Percentiles rank a stretch among this genome's conserved stretches.
phyloP scores from a whole-genome alignment of 176 grass and related monocot genomes.

The Bothriochloa decipiens region DNA sequence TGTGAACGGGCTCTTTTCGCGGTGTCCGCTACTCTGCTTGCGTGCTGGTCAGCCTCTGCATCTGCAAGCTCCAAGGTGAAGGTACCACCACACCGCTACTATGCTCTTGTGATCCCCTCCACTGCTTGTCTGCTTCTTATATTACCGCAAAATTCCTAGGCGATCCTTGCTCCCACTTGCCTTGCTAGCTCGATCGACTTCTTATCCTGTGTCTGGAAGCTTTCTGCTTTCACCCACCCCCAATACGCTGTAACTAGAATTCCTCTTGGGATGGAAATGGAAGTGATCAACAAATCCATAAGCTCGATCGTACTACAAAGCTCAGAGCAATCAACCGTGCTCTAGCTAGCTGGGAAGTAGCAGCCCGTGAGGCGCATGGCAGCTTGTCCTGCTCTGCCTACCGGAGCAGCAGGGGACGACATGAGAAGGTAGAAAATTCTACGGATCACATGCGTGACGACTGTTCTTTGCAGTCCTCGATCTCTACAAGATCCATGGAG shows the following conservation, averaged over 20 bases:
- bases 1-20: no score
- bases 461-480: neutral
- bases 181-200: neutral
- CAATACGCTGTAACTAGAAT: neutral
- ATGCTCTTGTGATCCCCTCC: neutral
- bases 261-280: neutral
- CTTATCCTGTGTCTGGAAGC: neutral
- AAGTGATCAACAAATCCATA: neutral
- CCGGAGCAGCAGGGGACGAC: neutral
- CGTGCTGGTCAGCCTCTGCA: neutral
- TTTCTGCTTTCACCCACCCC: no score
- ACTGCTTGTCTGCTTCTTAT: neutral
- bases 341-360: neutral
- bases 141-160: neutral
- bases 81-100: neutral
- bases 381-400: neutral
- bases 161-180: slow-evolving; percentile 4
- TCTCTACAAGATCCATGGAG: neutral
- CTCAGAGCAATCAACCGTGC: neutral
- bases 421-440: neutral
- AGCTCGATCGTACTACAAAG: neutral
- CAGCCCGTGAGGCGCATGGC: slow-evolving; percentile 28
- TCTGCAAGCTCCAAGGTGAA: neutral
- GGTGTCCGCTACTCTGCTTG: no score
- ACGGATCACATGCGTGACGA: slow-evolving; percentile 6